phyloP scores from a whole-genome alignment of 2,329 filamentous ascomycete genomes.

The Ceratocystis albifundus region DNA sequence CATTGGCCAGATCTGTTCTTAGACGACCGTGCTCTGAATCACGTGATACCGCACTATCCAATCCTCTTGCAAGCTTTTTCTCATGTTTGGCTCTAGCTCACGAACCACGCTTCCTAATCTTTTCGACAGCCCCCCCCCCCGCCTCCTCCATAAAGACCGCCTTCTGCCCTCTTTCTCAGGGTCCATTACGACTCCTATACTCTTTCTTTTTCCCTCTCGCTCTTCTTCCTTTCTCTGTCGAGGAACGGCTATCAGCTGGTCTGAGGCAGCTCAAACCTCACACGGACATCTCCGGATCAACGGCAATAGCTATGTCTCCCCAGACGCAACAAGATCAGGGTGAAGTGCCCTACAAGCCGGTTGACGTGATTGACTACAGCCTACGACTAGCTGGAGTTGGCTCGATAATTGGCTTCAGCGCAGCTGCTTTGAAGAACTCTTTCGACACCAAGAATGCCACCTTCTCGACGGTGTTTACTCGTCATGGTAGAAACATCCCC shows the following conservation, averaged over 20 bases:
- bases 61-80: constrained; percentile 17
- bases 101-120: constrained; percentile 7
- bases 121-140: constrained; percentile 6
- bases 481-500: constrained; percentile 63
- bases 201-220: constrained; percentile 1
- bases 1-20: constrained; percentile 15
- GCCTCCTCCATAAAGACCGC: constrained; percentile 13
- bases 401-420: constrained; percentile 55
- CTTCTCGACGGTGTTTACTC: constrained; percentile 66
- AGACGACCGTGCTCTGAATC: not conserved
- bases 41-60: constrained; percentile 17
- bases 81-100: constrained; percentile 14
- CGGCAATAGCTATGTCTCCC: constrained; percentile 19
- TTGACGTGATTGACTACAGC: constrained; percentile 60
- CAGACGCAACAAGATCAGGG: constrained; percentile 3
- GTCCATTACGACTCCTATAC: too few species aligned
- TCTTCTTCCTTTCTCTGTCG: constrained; percentile 12
- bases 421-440: constrained; percentile 76
- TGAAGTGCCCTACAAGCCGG: constrained; percentile 47
- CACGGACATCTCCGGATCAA: not conserved
- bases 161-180: constrained; percentile 2
- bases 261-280: constrained; percentile 18
- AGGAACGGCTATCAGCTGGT: constrained; percentile 21
- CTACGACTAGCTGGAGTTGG: constrained; percentile 54
- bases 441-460: constrained; percentile 73